A percentile compares a stretch with the other conserved stretches of the same genome.
These are phyloP conservation scores for Yamadazyma triangularis DNA, from an alignment of 1,139 yeast genomes.

Conservation along the genomic window DNA sequence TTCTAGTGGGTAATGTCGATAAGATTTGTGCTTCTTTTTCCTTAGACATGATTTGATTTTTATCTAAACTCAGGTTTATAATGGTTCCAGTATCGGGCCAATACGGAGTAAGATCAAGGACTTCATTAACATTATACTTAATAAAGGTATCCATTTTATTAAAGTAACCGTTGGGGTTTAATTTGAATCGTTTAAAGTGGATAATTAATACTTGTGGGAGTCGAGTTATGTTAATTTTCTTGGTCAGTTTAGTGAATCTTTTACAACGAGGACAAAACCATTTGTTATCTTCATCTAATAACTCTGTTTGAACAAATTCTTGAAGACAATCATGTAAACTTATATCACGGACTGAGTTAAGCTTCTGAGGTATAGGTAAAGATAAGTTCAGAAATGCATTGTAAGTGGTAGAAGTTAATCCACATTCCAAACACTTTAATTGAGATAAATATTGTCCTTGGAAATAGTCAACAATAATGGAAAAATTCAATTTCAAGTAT, in stretches of 20 bases:
- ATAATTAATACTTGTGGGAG: conserved; percentile 69
- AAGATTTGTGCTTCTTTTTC: conserved; percentile 43
- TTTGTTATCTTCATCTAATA: conserved; percentile 74
- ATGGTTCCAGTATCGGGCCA: conserved; percentile 61
- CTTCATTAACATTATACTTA: conserved; percentile 51
- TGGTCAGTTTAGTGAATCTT: conserved; percentile 59
- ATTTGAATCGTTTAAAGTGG: conserved; percentile 76
- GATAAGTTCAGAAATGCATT: conserved; percentile 75
- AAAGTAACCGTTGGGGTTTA: conserved; percentile 38
- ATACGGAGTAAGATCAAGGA: conserved; percentile 65
- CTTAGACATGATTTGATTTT: conserved; percentile 20
- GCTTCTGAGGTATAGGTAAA: conserved; percentile 60
- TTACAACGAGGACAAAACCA: conserved; percentile 90
- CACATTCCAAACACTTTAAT: conserved; percentile 71
- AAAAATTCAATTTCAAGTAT: conserved; percentile 77
- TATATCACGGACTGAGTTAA: conserved; percentile 20
- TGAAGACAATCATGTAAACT: conserved; percentile 60
- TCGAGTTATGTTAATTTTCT: conserved; percentile 64
- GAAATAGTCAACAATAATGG: conserved; percentile 78
- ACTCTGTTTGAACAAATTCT: conserved; percentile 64
- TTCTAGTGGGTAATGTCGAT: conserved; percentile 58
- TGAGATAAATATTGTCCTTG: conserved; percentile 90
- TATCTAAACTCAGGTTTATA: conserved; percentile 14
- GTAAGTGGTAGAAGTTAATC: conserved; percentile 79
- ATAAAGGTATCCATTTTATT: conserved; percentile 62